Evolutionary conservation across 805 yeast genomes (phyloP).

Genomic region (Priceomyces medius): DNA sequence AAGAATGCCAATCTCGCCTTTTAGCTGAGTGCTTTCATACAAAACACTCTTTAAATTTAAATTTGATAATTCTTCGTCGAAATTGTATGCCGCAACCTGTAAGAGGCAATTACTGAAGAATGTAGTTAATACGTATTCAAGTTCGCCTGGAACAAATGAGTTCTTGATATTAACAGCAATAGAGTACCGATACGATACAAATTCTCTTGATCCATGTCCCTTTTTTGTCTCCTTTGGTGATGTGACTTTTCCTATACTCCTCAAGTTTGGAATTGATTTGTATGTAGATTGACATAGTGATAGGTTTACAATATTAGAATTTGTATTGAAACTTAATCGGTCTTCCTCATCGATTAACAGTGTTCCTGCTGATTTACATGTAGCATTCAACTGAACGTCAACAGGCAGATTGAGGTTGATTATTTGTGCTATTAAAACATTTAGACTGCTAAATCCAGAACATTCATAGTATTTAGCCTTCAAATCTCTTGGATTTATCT

Average conservation of each 20-base stretch:
- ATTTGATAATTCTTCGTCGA: not conserved
- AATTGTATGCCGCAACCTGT: not conserved
- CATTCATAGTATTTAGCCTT: not conserved
- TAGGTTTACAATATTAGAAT: not conserved
- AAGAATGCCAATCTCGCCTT: not conserved
- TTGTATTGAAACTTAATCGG: constrained; percentile 1
- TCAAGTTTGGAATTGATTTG: constrained; percentile 5
- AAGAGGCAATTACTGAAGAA: constrained; percentile 5
- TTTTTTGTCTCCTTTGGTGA: constrained; percentile 14
- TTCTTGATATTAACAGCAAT: constrained; percentile 6
- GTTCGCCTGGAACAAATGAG: constrained; percentile 8
- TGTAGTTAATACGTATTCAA: constrained; percentile 2
- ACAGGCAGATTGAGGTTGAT: too few relatives aligned
- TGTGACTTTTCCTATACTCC: constrained; percentile 4
- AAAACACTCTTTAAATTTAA: not conserved
- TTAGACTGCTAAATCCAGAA: not conserved
- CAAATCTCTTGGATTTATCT: not conserved
- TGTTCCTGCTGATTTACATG: not conserved
- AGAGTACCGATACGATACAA: constrained; percentile 12
- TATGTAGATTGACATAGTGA: constrained; percentile 6
- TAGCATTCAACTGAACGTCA: not conserved
- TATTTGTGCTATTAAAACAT: too few relatives aligned
- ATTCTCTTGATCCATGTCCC: constrained; percentile 20
- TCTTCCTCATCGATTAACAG: not conserved
- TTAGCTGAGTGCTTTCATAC: not conserved